Base-by-base conservation (phyloP, 148 eudicot genomes). In the Heliamphora exappendiculata region DNA sequence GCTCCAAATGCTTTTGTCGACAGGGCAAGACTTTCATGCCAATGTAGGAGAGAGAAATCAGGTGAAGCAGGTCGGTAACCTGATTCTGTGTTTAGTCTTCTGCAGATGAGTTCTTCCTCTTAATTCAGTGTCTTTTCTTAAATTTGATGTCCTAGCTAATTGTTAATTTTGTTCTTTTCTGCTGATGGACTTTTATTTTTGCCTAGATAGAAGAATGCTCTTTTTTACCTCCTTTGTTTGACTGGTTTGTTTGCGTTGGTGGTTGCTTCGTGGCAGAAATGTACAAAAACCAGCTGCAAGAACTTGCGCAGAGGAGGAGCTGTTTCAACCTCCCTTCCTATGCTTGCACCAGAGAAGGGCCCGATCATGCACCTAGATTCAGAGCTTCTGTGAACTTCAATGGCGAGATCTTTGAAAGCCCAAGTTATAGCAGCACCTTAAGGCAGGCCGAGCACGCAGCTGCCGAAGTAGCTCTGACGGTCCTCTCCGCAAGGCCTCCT, bases 351-450 rank as follows among this genome's bases (percentile, higher is more conserved):
- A 80, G 87, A 78, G 87, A 84, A 82, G 89, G 89, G 6, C 89
- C 87, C n/a, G 89, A 86, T 80, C 89, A 86, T 82, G 87, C 87
- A 9, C 89, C 89, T 1, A 75, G 87, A 65, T 86, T 86, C 75
- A 82, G 74, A 78, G 89, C 89, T 75, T 62, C 70, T 12, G 89
- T 84, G 0, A 86, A 86, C 73, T 86, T 86, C 79, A 86, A 86
- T 63, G 87, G 89, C n/a, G 89, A 84, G 45, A 51, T 74, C 0
- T 86, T 86, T 49, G 75, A 86, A 16, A 75, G 87, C 73, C 82
- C 87, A 9, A 58, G 34, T 29, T 86, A 71, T 55, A 67, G 77
- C 76, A 73, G 80, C 78, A 86, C 89, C 47, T 34, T 86, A 2
- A 84, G 89, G 33, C 85, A 82, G 34, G 89, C 89, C 59, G 85